Evolutionary conservation across 2,329 filamentous ascomycete genomes (phyloP), one percentile per base, ranked within the genome.

Genomic region (Pyrenophora tritici-repentis): DNA sequence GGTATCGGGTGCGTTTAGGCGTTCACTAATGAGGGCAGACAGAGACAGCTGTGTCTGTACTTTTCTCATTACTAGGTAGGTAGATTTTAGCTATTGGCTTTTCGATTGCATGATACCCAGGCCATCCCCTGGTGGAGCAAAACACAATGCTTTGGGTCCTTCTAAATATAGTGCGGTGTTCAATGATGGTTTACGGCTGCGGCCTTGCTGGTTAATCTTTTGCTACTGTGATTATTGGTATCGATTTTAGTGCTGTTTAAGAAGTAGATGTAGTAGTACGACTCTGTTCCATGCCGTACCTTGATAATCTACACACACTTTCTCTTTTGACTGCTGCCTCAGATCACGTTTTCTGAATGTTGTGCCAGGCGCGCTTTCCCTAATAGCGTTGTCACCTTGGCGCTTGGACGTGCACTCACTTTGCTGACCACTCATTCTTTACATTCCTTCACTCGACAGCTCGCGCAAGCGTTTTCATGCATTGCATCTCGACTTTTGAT

Each of bases 31-130:
- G 9, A 41, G 50, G 33, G 34, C 29, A 49, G 51, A 44, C 24
- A 29, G 36, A 47, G 33, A 32, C 13, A 31, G 31, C 39, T 61
- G 58, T 65, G 61, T 50, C 36, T 50, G 39, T 59, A 63, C 49
- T 42, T 49, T 46, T 31, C 48, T 50, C 41, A 39, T 39, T 47
- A 32, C 42, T 50, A 50, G 53, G 50, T 52, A 53, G 63, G 44
- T 44, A 55, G 50, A 29, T 20, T 20, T 5, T 20, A 20, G 18
- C 18, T 20, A 57, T 54, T 50, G 53, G 47, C 56, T 50, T 56
- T 50, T 53, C 40, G 50, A 47, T 53, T 66, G 62, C 62, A 64
- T 63, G 65, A 70, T 72, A 71, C 62, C 68, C 63, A 40, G 52
- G 54, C 45, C 33, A 44, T 48, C 39, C 42, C 40, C 50, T 53